phyloP scores from a whole-genome alignment of 352 stramenopile genomes.

The Pythium phragmiticola region DNA sequence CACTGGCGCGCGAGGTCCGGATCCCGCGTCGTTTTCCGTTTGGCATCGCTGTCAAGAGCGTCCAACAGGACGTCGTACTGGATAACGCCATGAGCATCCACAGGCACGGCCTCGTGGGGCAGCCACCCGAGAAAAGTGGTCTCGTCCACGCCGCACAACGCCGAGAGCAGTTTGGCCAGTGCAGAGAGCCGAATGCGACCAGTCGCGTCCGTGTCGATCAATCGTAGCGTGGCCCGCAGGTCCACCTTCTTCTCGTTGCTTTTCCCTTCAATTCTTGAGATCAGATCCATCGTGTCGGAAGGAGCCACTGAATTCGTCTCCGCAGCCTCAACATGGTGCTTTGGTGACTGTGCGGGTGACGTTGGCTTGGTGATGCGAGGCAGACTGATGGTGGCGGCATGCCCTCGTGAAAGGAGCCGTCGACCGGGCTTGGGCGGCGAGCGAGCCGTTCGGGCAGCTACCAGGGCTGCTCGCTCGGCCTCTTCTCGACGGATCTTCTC shows the following conservation, averaged over 20 bases:
- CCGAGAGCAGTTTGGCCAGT: constrained; percentile 10
- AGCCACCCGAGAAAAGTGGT: constrained; percentile 6
- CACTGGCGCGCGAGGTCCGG: constrained; percentile 5
- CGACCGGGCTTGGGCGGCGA: constrained; percentile 21
- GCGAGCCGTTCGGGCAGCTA: constrained; percentile 26
- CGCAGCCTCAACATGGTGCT: neutral
- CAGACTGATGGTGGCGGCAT: neutral
- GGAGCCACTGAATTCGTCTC: neutral
- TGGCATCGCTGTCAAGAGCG: neutral
- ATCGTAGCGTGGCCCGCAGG: constrained; percentile 8
- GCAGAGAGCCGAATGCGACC: constrained; percentile 12
- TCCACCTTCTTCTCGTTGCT: constrained; percentile 21
- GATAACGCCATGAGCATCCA: constrained; percentile 9
- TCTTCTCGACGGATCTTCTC: constrained; percentile 26
- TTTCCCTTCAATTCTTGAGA: constrained; percentile 7
- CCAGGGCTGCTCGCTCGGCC: constrained; percentile 27
- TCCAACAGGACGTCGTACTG: constrained; percentile 17
- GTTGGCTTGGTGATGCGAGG: constrained; percentile 7
- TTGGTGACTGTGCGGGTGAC: neutral
- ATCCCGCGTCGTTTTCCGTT: neutral
- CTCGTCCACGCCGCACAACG: constrained; percentile 17
- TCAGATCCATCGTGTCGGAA: neutral
- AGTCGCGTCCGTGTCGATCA: constrained; percentile 15
- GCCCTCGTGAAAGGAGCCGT: constrained; percentile 10
- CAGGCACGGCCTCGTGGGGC: constrained; percentile 1